Evolutionary conservation across 2,329 filamentous ascomycete genomes (phyloP), one percentile per base, ranked within the genome.

Genomic region (Ophiostoma angusticollis): DNA sequence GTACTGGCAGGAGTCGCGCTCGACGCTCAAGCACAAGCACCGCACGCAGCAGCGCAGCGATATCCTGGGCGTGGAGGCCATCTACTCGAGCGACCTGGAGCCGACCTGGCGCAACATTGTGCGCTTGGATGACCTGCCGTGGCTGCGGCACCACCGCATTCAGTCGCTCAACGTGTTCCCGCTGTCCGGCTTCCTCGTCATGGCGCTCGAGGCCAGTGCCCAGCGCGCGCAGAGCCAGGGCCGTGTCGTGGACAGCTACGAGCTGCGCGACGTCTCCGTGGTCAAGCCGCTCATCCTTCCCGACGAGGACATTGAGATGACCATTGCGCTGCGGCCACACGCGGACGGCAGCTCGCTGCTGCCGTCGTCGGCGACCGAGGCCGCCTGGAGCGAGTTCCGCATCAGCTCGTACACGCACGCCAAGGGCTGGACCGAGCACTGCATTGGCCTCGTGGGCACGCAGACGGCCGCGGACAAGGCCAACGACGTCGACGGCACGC

Each of bases 351-450:
- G 39, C 19, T 16, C 33, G 18, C 22, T 41, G 8, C 17, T 36
- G 9, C 39, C 39, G 6, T 60, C 57, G 0, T 51, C 60, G 12
- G 53, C 54, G 2, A 58, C 56, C 13, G 65, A 63, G 0, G 63
- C 65, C 23, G 50, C 55, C 3, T 74, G 70, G 69, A 61, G 70
- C 35, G 68, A 72, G 49, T 77, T 78, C 54, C 55, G 61, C 2
- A 68, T 78, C 19, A 69, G 62, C 32, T 73, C 72, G 0, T 73
- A 64, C 63, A 63, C 63, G 0, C 58, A 61, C 12, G 60, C 54
- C 11, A 60, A 67, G 29, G 65, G 67, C 9, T 78, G 73, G 73
- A 64, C 65, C 0, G 68, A 77, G 48, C 67, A 78, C 48, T 76
- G 72, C 50, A 60, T 64, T 35, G 70, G 70, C n/a, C 55, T 70